These are phyloP conservation scores for Sphagnum magellanicum DNA, from an alignment of 228 moss, liverwort and hornwort genomes.

Conservation along the genomic window DNA sequence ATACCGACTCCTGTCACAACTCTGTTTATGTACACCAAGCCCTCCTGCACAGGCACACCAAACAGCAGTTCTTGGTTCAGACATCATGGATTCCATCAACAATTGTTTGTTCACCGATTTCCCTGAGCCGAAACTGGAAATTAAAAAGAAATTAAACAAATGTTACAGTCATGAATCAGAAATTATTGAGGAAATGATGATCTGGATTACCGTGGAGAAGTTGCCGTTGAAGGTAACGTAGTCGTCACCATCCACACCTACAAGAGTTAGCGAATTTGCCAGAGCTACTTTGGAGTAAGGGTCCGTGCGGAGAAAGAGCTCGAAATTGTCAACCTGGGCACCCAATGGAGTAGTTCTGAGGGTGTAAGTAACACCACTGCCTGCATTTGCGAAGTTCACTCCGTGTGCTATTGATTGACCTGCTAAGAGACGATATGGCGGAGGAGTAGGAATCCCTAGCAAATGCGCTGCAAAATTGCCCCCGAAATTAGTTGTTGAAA, in stretches of 20 bases:
- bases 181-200: neutral
- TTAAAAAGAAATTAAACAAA: no score
- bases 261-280: neutral
- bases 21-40: neutral
- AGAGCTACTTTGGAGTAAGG: neutral
- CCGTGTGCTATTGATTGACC: neutral
- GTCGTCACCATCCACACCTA: neutral
- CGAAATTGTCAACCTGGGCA: slow-evolving; percentile 5
- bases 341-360: neutral
- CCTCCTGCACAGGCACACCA: neutral
- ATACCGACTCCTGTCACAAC: slow-evolving; percentile 1
- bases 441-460: slow-evolving; percentile 1
- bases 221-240: slow-evolving; percentile 2
- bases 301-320: neutral
- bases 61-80: no score
- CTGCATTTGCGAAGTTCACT: slow-evolving; percentile 4
- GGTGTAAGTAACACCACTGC: slow-evolving; percentile 3
- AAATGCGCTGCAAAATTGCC: slow-evolving; percentile 2
- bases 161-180: neutral
- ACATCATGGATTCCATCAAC: no score
- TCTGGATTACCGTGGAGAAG: no score
- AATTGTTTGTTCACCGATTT: neutral
- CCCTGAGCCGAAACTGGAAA: no score
- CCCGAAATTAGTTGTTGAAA: no score
- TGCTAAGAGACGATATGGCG: neutral